Percentiles rank a stretch among this genome's conserved stretches.
These are phyloP conservation scores for Agroathelia rolfsii DNA, from an alignment of 1,284 basidiomycete genomes.

Conservation along the genomic window DNA sequence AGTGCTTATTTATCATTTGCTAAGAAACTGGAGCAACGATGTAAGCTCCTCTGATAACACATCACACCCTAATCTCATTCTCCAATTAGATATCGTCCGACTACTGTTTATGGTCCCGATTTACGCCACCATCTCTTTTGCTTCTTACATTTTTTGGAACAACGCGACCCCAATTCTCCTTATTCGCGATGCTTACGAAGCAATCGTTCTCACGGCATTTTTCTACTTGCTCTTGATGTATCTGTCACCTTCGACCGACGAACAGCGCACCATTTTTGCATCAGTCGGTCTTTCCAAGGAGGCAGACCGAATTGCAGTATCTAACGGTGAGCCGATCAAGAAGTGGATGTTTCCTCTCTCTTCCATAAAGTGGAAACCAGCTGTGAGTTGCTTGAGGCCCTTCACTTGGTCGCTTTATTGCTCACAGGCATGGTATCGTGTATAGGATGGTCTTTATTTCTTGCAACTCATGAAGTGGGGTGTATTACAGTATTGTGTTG, in stretches of 20 bases:
- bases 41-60: too few species aligned
- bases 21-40: conserved; percentile 64
- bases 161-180: conserved; percentile 55
- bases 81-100: conserved; percentile 51
- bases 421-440: too few species aligned
- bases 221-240: conserved; percentile 72
- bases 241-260: conserved; percentile 51
- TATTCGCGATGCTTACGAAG: conserved; percentile 59
- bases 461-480: conserved; percentile 75
- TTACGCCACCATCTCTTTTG: conserved; percentile 58
- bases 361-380: conserved; percentile 53
- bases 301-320: conserved; percentile 33
- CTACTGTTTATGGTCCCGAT: conserved; percentile 75
- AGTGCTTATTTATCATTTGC: conserved; percentile 1
- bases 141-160: conserved; percentile 68
- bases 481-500: conserved; percentile 71
- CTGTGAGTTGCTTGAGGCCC: conserved; percentile 23
- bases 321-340: conserved; percentile 34
- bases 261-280: conserved; percentile 54
- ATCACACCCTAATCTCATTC: too few species aligned
- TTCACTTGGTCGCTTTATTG: conserved; percentile 1
- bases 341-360: conserved; percentile 70
- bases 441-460: conserved; percentile 61
- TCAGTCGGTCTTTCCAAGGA: conserved; percentile 45
- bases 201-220: conserved; percentile 65